Evolutionary conservation across 1,284 basidiomycete species (phyloP).

Genomic region (Sporisorium graminicola): DNA sequence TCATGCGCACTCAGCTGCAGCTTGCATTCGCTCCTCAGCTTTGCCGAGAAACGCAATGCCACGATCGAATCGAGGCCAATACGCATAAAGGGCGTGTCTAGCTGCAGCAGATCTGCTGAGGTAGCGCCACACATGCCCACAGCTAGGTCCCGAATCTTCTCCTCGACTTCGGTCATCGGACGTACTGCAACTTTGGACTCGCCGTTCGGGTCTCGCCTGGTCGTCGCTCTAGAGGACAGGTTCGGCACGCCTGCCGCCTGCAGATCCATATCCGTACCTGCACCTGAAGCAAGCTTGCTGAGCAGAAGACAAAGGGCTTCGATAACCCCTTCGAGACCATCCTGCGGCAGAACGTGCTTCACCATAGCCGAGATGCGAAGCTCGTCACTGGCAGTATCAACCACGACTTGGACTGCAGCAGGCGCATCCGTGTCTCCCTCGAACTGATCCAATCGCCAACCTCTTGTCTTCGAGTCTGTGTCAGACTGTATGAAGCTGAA

Average conservation of each 20-base stretch:
- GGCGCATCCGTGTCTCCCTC: constrained; percentile 20
- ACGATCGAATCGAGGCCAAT: constrained; percentile 30
- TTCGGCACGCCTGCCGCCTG: neutral
- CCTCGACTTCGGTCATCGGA: constrained; percentile 8
- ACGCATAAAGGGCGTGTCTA: constrained; percentile 8
- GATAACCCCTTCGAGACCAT: constrained; percentile 7
- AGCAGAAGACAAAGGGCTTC: constrained; percentile 12
- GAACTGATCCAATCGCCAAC: constrained; percentile 11
- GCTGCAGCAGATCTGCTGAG: constrained; percentile 10
- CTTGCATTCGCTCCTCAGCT: constrained; percentile 14
- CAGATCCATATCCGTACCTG: constrained; percentile 1
- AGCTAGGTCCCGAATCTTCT: constrained; percentile 11
- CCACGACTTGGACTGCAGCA: constrained; percentile 14
- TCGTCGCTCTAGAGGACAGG: neutral
- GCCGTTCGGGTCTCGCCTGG: neutral
- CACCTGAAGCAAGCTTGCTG: constrained; percentile 2
- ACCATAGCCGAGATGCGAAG: constrained; percentile 11
- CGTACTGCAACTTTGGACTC: neutral
- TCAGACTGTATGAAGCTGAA: constrained; percentile 19
- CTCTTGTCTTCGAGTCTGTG: no score
- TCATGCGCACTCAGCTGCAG: constrained; percentile 24
- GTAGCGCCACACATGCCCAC: constrained; percentile 2
- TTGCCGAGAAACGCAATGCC: constrained; percentile 20
- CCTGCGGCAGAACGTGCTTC: constrained; percentile 7
- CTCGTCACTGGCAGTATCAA: constrained; percentile 13